These are phyloP conservation scores for Pseudonitzschia multistriata DNA, from an alignment of 108 stramenopile species.

Conservation along the genomic window DNA sequence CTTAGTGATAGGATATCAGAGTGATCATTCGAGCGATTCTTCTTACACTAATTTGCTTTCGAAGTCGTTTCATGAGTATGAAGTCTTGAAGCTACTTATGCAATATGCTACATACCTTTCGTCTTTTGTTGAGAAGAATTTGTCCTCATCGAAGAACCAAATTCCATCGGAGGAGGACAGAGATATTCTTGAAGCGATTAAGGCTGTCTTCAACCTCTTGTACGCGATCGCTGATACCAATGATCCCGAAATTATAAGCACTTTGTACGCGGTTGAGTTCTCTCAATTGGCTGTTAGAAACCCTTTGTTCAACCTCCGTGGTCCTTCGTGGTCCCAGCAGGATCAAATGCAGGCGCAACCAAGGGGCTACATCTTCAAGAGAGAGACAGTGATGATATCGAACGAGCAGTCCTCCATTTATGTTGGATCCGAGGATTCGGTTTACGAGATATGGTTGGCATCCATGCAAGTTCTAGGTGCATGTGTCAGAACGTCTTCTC, in stretches of 20 bases:
- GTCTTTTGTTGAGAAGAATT: neutral
- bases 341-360: neutral
- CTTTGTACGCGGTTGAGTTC: slow-evolving; percentile 13
- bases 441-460: slow-evolving; percentile 36
- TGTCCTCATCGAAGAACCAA: neutral
- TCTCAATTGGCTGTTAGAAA: slow-evolving; percentile 30
- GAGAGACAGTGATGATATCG: slow-evolving; percentile 11
- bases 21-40: neutral
- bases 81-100: slow-evolving; percentile 21
- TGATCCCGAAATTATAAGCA: slow-evolving; percentile 14
- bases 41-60: slow-evolving; percentile 9
- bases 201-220: slow-evolving; percentile 25
- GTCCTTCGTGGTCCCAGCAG: neutral
- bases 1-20: slow-evolving; percentile 2
- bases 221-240: slow-evolving; percentile 19
- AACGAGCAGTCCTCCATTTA: neutral
- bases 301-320: slow-evolving; percentile 18
- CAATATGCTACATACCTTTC: slow-evolving; percentile 15
- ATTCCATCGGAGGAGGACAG: neutral
- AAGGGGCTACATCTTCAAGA: slow-evolving; percentile 23
- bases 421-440: slow-evolving; percentile 27
- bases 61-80: slow-evolving; percentile 22
- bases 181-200: slow-evolving; percentile 5
- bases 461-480: slow-evolving; percentile 32
- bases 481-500: slow-evolving; percentile 15